Conservation (phyloP, 306 rosid genomes). For the Ormosia emarginata region DNA sequence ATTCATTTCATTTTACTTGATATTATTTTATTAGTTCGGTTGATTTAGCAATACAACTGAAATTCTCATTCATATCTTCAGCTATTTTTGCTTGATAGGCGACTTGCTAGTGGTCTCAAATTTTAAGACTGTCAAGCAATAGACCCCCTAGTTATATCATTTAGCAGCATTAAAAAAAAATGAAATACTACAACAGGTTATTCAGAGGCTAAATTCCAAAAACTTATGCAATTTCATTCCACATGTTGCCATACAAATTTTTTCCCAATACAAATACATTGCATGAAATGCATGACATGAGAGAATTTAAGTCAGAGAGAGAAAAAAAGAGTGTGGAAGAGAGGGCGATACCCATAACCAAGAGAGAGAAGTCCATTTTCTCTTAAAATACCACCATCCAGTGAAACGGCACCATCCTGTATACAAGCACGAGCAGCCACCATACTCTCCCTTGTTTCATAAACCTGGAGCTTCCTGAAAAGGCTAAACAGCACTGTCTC, state of each 20-base stretch:
- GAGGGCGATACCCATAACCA: conserved; percentile 45
- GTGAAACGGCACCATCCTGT: conserved; percentile 60
- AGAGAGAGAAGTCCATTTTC: conserved; percentile 43
- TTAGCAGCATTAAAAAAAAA: not conserved
- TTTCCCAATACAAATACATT: not conserved
- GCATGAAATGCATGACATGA: not conserved
- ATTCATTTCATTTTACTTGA: too few relatives aligned
- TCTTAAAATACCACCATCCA: conserved; percentile 61
- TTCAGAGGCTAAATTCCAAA: not conserved
- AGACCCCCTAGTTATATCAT: not conserved
- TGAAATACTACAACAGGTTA: not conserved
- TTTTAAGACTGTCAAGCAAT: not conserved
- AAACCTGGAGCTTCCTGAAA: conserved; percentile 58
- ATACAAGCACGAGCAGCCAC: conserved; percentile 45
- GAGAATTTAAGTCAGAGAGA: not conserved
- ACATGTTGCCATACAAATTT: not conserved
- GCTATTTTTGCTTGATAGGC: too few relatives aligned
- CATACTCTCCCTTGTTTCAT: conserved; percentile 46
- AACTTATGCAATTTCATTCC: not conserved
- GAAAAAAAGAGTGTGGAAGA: not conserved
- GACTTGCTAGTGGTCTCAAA: too few relatives aligned
- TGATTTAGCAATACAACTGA: too few relatives aligned
- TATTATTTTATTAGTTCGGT: too few relatives aligned
- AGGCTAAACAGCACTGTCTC: conserved; percentile 57
- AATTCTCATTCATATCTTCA: too few relatives aligned